phyloP scores from a whole-genome alignment of 1,284 basidiomycete genomes.

The Ustilago crameri region DNA sequence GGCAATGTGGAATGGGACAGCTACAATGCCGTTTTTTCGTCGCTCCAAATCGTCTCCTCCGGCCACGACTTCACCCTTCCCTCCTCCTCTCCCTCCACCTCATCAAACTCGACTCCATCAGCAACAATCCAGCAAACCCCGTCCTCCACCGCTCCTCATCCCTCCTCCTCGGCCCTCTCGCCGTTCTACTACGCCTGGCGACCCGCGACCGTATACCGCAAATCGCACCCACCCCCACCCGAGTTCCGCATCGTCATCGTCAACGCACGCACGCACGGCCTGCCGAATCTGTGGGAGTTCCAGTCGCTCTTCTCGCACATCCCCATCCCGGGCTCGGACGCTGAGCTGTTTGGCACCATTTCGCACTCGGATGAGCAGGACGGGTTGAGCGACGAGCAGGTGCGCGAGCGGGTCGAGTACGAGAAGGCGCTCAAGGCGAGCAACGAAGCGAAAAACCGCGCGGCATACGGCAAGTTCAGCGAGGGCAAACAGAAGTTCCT shows the following conservation, averaged over 20 bases:
- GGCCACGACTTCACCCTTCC: slow-evolving; percentile 72
- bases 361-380: not conserved
- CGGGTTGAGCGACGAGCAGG: not conserved
- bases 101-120: not conserved
- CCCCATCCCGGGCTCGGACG: slow-evolving; percentile 46
- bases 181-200: slow-evolving; percentile 91
- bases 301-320: slow-evolving; percentile 55
- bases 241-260: slow-evolving; percentile 86
- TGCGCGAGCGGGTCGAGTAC: slow-evolving; percentile 15
- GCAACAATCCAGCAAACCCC: not conserved
- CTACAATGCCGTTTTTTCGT: slow-evolving; percentile 42
- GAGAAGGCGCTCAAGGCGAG: slow-evolving; percentile 38
- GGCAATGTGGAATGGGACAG: slow-evolving; percentile 27
- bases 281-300: slow-evolving; percentile 52
- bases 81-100: slow-evolving; percentile 13
- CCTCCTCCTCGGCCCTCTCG: slow-evolving; percentile 60
- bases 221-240: slow-evolving; percentile 80
- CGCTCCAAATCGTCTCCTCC: slow-evolving; percentile 79
- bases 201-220: slow-evolving; percentile 84
- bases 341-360: slow-evolving; percentile 18
- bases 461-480: slow-evolving; percentile 55
- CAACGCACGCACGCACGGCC: slow-evolving; percentile 43
- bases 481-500: slow-evolving; percentile 31
- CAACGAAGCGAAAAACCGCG: slow-evolving; percentile 49
- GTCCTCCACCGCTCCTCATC: not conserved